Conservation (phyloP, 192 early-diverging fungal genomes). For the Coemansia sp. region DNA sequence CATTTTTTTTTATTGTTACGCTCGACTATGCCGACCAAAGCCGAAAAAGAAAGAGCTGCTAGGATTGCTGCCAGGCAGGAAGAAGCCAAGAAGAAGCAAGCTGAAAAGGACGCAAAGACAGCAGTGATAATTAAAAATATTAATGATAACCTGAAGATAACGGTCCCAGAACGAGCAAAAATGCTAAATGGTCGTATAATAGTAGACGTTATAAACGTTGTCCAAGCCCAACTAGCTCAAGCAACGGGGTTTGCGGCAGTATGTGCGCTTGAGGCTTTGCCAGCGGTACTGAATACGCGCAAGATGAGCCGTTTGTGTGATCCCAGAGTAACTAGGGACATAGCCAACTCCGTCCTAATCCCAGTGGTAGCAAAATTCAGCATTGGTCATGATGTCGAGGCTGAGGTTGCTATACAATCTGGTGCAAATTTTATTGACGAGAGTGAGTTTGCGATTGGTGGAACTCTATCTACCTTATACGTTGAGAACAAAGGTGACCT, state of each 20-base stretch:
- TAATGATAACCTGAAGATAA: neutral
- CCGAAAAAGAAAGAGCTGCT: neutral
- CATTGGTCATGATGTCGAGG: slow-evolving; percentile 96
- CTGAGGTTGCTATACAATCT: slow-evolving; percentile 52
- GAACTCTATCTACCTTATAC: neutral
- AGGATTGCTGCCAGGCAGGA: neutral
- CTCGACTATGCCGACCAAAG: neutral
- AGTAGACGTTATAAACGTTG: slow-evolving; percentile 93
- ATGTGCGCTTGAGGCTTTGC: slow-evolving; percentile 92
- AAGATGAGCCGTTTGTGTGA: slow-evolving; percentile 95
- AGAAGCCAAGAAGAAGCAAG: neutral
- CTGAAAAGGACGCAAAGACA: neutral
- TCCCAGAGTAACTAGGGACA: slow-evolving; percentile 91
- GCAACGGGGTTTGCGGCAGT: slow-evolving; percentile 91
- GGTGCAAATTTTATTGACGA: slow-evolving; percentile 21
- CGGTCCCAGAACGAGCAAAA: neutral
- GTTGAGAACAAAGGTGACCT: neutral
- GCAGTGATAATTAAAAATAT: too few relatives aligned
- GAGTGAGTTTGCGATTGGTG: slow-evolving; percentile 12
- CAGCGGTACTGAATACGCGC: slow-evolving; percentile 83
- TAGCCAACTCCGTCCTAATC: slow-evolving; percentile 87
- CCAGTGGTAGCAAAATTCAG: slow-evolving; percentile 97
- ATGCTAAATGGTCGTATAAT: slow-evolving; percentile 94
- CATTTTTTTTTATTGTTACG: neutral
- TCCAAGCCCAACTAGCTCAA: slow-evolving; percentile 94